phyloP scores from a whole-genome alignment of 192 early-diverging fungal species.

The Coemansia sp. region DNA sequence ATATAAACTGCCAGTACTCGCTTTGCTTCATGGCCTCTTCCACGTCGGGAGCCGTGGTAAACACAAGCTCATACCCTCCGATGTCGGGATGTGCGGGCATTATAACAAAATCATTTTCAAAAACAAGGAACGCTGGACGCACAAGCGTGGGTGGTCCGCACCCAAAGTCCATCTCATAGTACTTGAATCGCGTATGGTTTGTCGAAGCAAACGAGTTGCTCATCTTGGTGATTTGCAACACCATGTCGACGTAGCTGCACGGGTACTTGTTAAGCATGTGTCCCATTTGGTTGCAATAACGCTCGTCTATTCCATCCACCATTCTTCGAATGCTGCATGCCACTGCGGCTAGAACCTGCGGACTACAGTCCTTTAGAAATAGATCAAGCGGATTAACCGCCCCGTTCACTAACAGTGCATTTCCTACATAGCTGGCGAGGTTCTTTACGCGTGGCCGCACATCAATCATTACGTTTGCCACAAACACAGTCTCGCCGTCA shows the following conservation, averaged over 20 bases:
- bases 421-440: neutral
- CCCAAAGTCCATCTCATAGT: constrained; percentile 30
- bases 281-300: neutral
- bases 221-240: neutral
- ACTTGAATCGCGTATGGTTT: constrained; percentile 24
- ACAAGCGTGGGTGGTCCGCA: neutral
- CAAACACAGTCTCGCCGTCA: neutral
- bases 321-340: constrained; percentile 1
- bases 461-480: neutral
- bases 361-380: neutral
- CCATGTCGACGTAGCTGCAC: neutral
- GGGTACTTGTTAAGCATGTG: neutral
- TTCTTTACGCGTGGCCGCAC: neutral
- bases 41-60: neutral
- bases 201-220: constrained; percentile 6
- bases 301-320: neutral
- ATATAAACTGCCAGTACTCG: constrained; percentile 6
- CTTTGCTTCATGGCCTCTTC: neutral
- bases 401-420: neutral
- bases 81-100: neutral
- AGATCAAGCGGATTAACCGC: neutral
- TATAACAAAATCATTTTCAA: neutral
- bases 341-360: neutral
- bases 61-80: neutral
- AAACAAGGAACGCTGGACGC: neutral